These are phyloP conservation scores for Penicillium digitatum DNA, from an alignment of 2,329 filamentous ascomycete genomes.

Conservation along the genomic window DNA sequence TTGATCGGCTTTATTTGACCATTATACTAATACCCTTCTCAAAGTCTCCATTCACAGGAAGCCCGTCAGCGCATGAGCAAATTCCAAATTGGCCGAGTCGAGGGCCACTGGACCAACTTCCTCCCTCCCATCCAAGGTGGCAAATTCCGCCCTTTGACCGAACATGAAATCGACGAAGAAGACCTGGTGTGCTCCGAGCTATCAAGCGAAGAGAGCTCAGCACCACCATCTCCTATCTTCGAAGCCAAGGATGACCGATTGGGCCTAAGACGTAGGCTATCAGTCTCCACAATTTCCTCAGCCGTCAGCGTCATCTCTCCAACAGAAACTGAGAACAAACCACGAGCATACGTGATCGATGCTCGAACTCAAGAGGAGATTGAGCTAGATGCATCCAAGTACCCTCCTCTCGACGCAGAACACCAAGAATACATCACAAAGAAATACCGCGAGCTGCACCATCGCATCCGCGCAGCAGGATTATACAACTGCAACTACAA, in stretches of 20 bases:
- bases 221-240: constrained; percentile 53
- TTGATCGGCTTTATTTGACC: background rate
- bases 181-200: constrained; percentile 23
- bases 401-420: constrained; percentile 66
- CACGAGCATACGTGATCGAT: constrained; percentile 62
- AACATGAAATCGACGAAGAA: constrained; percentile 36
- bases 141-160: constrained; percentile 56
- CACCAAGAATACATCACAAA: constrained; percentile 70
- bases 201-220: constrained; percentile 53
- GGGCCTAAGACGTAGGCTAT: constrained; percentile 33
- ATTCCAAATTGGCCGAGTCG: constrained; percentile 75
- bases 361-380: constrained; percentile 69
- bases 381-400: constrained; percentile 67
- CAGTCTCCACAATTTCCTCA: constrained; percentile 23
- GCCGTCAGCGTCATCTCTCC: constrained; percentile 18
- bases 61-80: constrained; percentile 68
- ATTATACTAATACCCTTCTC: constrained; percentile 16
- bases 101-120: constrained; percentile 80
- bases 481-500: constrained; percentile 76
- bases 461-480: constrained; percentile 54
- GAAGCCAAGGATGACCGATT: constrained; percentile 44
- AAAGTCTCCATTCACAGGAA: constrained; percentile 75
- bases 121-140: constrained; percentile 86
- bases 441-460: constrained; percentile 46
- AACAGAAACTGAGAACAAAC: constrained; percentile 15